Percentiles rank a stretch among this genome's conserved stretches.
phyloP scores from a whole-genome alignment of 805 yeast species.

The Saccharomycopsis selenospora region DNA sequence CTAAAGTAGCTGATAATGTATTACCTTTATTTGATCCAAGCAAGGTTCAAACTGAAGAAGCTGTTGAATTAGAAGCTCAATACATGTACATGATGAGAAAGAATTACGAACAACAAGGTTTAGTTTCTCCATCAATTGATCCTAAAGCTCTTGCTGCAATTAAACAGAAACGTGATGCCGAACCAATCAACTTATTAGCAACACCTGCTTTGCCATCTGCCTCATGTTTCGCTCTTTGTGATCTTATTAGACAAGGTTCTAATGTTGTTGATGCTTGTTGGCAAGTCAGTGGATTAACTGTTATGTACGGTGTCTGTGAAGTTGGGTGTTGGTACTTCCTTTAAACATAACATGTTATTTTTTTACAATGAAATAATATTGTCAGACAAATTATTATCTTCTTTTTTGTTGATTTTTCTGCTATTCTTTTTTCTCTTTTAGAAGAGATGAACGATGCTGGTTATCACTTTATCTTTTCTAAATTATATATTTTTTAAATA shows the following conservation, averaged over 20 bases:
- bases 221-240: conserved; percentile 19
- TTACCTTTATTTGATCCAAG: not conserved
- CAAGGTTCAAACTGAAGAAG: not conserved
- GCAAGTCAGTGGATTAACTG: conserved; percentile 21
- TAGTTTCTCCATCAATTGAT: not conserved
- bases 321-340: conserved; percentile 17
- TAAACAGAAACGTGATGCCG: not conserved
- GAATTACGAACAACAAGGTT: not conserved
- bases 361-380: too few species aligned
- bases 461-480: too few species aligned
- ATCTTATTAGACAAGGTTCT: conserved; percentile 9
- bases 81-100: conserved; percentile 14
- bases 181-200: not conserved
- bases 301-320: conserved; percentile 20
- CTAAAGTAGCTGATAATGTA: not conserved
- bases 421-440: too few species aligned
- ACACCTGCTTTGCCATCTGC: not conserved
- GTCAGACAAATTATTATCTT: too few species aligned
- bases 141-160: too few species aligned
- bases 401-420: too few species aligned
- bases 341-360: too few species aligned
- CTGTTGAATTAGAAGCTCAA: conserved; percentile 16
- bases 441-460: too few species aligned
- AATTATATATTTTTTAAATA: too few species aligned
- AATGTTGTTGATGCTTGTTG: conserved; percentile 18